Base-by-base conservation (phyloP, 1,284 basidiomycete genomes). In the Ustilago vetiveriae region DNA sequence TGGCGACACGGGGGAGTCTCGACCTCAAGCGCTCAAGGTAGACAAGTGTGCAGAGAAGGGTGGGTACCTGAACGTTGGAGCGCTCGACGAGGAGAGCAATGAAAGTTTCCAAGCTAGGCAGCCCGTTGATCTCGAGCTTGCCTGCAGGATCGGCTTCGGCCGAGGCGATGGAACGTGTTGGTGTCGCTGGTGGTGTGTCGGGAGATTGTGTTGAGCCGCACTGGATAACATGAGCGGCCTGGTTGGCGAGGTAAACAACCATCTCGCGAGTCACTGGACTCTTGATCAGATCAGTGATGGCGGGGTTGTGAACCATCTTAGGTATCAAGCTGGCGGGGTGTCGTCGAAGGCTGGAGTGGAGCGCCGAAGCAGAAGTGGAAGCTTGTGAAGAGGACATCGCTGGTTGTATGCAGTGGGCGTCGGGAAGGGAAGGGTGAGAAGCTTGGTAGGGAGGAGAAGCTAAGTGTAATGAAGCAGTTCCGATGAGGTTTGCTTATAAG, bases 1-100 rank as follows among this genome's bases (percentile, higher is more conserved):
- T 93, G 42, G 92, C 83, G 83, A 92, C 87, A 53, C 88, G 86
- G 10, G 94, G 92, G 41, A 98, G 85, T 79, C 90, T 90, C 42
- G 86, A 83, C 49, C 90, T 87, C 51, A 98, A 86, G 39, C 95
- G 88, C 74, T 97, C 91, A 58, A 98, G 89, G 85, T 95, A 98
- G 76, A 98, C 87, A 79, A 98, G 86, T 21, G 94, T 97, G 43
- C 92, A 89, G 59, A 98, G 88, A 54, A 98, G 87, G 35, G 94
- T 98, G 14, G 92, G 87, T 3, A 92, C 92, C 83, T 94, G 92
- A 37, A 98, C 92, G 81, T 94, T 92, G 51, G 92, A 92, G 79
- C 88, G 87, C 75, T 90, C 86, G 76, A 94, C 90, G 53, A 98
- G 87, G 81, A 89, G 88, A 56, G 88, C 85, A 82, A 98, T 94